phyloP scores from a whole-genome alignment of 2,329 filamentous ascomycete species.

The Botrytis fragariae region DNA sequence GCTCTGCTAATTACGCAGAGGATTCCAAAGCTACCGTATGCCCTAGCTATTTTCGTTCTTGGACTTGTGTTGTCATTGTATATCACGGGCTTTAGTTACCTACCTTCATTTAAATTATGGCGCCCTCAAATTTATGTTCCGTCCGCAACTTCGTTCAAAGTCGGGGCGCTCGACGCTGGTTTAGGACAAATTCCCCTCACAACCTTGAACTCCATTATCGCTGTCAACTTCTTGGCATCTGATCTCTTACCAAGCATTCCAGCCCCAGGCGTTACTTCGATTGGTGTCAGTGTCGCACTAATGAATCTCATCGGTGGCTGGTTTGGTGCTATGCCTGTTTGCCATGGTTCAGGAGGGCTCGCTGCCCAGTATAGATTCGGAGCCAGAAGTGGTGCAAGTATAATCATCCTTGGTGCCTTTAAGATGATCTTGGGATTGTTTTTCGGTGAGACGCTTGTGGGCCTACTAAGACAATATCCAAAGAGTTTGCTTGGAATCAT shows the following conservation, averaged over 20 bases:
- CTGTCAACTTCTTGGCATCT: slow-evolving; percentile 73
- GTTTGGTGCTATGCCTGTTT: slow-evolving; percentile 95
- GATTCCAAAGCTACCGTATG: slow-evolving; percentile 70
- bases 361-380: slow-evolving; percentile 92
- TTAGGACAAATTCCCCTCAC: slow-evolving; percentile 87
- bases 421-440: slow-evolving; percentile 76
- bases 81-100: slow-evolving; percentile 39
- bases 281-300: slow-evolving; percentile 75
- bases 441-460: slow-evolving; percentile 71
- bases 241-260: slow-evolving; percentile 72
- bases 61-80: slow-evolving; percentile 65
- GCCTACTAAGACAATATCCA: slow-evolving; percentile 70
- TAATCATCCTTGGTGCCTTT: slow-evolving; percentile 72
- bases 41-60: slow-evolving; percentile 66
- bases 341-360: slow-evolving; percentile 86
- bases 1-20: slow-evolving; percentile 66
- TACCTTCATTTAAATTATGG: slow-evolving; percentile 60
- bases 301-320: slow-evolving; percentile 87
- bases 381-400: slow-evolving; percentile 78
- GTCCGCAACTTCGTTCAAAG: slow-evolving; percentile 44
- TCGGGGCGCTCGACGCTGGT: slow-evolving; percentile 53
- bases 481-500: slow-evolving; percentile 77
- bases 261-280: slow-evolving; percentile 67
- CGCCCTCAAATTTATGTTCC: slow-evolving; percentile 53
- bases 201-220: slow-evolving; percentile 88